phyloP scores from a whole-genome alignment of 2,329 filamentous ascomycete genomes.

The Coniella lustricola region DNA sequence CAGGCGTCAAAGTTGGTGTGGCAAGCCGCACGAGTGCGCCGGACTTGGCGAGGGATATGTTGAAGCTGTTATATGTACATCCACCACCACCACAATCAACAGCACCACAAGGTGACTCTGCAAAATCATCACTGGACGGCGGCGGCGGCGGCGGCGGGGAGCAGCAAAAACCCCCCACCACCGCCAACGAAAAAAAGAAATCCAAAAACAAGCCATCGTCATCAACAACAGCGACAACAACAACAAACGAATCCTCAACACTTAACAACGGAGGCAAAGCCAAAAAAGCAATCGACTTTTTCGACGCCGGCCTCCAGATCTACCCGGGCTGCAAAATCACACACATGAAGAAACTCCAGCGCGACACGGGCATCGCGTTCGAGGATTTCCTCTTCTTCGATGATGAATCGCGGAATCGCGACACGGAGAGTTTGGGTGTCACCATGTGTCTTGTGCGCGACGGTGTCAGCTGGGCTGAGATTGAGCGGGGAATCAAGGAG shows the following conservation, averaged over 20 bases:
- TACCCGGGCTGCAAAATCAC: conserved; percentile 76
- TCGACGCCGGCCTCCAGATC: conserved; percentile 56
- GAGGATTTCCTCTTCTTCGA: conserved; percentile 95
- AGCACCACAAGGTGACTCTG: too few species aligned
- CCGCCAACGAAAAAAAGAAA: conserved; percentile 15
- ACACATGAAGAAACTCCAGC: conserved; percentile 71
- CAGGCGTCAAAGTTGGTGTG: conserved; percentile 37
- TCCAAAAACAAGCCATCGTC: too few species aligned
- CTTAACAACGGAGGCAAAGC: conserved; percentile 28
- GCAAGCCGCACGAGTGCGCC: conserved; percentile 78
- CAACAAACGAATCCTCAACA: too few species aligned
- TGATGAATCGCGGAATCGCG: conserved; percentile 78
- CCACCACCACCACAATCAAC: conserved; percentile 18
- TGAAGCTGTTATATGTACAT: conserved; percentile 62
- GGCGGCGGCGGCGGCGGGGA: too few species aligned
- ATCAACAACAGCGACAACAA: too few species aligned
- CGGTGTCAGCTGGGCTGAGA: conserved; percentile 67
- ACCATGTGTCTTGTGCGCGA: conserved; percentile 78
- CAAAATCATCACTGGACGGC: too few species aligned
- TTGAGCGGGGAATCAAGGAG: conserved; percentile 70
- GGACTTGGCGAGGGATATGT: conserved; percentile 71
- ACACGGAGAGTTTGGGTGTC: conserved; percentile 72
- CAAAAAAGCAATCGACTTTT: conserved; percentile 48
- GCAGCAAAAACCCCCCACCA: too few species aligned
- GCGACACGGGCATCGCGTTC: conserved; percentile 62